Evolutionary conservation across 2,329 filamentous ascomycete genomes (phyloP).

Genomic region (Colletotrichum aenigma): DNA sequence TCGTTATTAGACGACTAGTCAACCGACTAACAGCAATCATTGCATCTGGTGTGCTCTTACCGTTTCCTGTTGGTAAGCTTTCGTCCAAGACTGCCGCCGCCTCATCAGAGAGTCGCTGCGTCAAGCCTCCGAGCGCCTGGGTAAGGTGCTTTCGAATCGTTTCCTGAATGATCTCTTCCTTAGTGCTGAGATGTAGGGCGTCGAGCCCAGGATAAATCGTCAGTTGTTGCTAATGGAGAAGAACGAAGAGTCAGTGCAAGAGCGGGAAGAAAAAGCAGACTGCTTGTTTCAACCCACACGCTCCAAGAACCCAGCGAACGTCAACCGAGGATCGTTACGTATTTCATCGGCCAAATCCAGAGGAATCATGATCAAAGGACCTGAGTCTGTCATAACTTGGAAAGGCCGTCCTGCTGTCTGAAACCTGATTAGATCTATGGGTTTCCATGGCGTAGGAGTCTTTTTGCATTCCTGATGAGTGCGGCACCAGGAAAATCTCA

Average conservation of each 20-base stretch:
- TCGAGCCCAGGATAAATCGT: not conserved
- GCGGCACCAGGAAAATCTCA: not conserved
- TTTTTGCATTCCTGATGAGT: not conserved
- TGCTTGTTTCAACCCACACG: not conserved
- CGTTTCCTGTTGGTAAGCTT: not conserved
- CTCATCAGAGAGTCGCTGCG: not conserved
- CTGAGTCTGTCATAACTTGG: not conserved
- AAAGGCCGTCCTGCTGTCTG: not conserved
- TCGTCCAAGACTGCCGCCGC: not conserved
- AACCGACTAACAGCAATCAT: fast-evolving
- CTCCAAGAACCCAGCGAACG: not conserved
- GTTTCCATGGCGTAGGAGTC: not conserved
- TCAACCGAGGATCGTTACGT: not conserved
- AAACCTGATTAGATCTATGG: not conserved
- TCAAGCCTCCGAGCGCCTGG: not conserved
- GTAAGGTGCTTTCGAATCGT: not conserved
- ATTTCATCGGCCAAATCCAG: not conserved
- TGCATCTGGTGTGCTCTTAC: not conserved
- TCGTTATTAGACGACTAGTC: not conserved
- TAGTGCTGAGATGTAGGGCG: not conserved
- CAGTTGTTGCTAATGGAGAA: not conserved
- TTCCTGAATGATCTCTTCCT: not conserved
- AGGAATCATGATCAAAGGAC: not conserved
- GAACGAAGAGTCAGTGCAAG: not conserved
- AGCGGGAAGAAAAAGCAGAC: fast-evolving